Base-by-base conservation (phyloP, 2,329 filamentous ascomycete genomes). In the Cytospora piceae region DNA sequence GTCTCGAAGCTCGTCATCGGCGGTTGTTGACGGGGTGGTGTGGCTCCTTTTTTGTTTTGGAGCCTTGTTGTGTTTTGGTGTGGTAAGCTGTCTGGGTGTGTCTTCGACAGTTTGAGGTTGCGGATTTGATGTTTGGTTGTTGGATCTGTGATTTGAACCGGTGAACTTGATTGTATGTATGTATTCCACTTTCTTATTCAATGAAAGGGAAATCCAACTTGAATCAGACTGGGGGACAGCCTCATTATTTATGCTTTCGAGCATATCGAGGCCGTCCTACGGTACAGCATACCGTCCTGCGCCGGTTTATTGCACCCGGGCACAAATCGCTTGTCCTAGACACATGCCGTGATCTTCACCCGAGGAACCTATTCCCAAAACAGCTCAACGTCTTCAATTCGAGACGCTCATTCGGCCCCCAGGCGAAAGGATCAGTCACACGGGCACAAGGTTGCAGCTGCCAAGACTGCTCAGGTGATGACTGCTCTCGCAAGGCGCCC, bases 1-100 rank as follows among this genome's bases (percentile, higher is more conserved):
- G 29, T 58, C 37, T 63, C 55, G 24, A 56, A 63, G 60, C 60
- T 53, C n/a, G 57, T 57, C 64, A 66, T 66, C 42, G 64, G 59
- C 58, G 34, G 31, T 46, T 9, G 53, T 57, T 8, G 46, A 12
- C 12, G 22, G 3, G 53, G 17, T 39, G 39, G 42, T n/a, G 42
- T 22, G 53, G 60, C 60, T 51, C 60, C 24, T 37, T 63, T 51
- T 51, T 49, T 42, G 39, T 29, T 27, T 34, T 39, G 37, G 39
- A 63, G 60, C 60, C 39, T 49, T n/a, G 1, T 2, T 2, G 22
- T 51, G 42, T 14, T 31, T 17, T 49, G 32, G 55, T 37, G 20
- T 62, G 37, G 53, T 24, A 34, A 22, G 11, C 11, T 56, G 15
- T 22, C 15, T 63, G 42, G 52, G 17, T 27, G 1, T 46, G 34